A percentile compares a stretch with the other conserved stretches of the same genome.
Evolutionary conservation across 1,284 basidiomycete species (phyloP).

Genomic region (Phlebopus sp.): DNA sequence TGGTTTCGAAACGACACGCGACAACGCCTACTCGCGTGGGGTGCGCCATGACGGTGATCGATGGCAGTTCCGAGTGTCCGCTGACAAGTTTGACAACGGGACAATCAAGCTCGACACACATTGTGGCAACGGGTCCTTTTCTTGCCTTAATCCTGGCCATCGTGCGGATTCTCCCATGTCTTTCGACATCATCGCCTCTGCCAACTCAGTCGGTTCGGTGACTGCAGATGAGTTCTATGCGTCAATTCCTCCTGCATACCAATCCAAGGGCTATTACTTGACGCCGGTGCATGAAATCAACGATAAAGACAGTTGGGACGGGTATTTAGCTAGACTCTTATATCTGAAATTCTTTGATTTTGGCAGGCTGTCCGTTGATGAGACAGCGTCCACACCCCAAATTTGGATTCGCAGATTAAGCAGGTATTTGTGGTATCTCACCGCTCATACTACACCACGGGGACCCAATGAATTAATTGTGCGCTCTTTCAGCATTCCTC

Average conservation of each 20-base stretch:
- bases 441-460: too few relatives aligned
- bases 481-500: too few relatives aligned
- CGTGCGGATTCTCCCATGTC: conserved; percentile 1
- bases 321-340: conserved; percentile 10
- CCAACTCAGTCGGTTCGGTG: conserved; percentile 1
- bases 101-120: conserved; percentile 8
- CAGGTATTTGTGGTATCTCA: too few relatives aligned
- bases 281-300: conserved; percentile 7
- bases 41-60: conserved; percentile 8
- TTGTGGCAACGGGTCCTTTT: conserved; percentile 11
- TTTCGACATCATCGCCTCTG: conserved; percentile 6
- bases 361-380: too few relatives aligned
- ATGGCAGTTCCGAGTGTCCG: conserved; percentile 14
- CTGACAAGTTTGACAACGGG: conserved; percentile 7
- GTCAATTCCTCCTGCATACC: conserved; percentile 7
- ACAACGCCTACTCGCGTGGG: conserved; percentile 7
- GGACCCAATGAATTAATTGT: too few relatives aligned
- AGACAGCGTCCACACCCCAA: too few relatives aligned
- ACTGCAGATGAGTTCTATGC: conserved; percentile 13
- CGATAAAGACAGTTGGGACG: conserved; percentile 8
- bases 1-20: conserved; percentile 6
- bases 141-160: conserved; percentile 7
- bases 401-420: too few relatives aligned
- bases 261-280: conserved; percentile 10
- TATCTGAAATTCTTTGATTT: too few relatives aligned